Conservation (phyloP, 441 rosid genomes). For the Pelargonium hybrid region DNA sequence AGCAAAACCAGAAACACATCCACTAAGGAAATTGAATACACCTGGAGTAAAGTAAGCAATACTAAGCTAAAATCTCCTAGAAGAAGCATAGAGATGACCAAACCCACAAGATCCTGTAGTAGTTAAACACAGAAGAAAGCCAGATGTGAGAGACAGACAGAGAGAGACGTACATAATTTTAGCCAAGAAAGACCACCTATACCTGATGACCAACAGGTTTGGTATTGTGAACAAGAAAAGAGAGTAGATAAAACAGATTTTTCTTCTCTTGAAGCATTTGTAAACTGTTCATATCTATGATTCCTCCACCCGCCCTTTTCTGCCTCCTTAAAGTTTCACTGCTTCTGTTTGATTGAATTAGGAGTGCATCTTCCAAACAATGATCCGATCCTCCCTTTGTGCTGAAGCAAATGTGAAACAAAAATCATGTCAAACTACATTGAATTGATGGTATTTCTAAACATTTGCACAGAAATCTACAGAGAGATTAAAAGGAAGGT, state of each 20-base stretch:
- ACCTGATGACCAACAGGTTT: conserved; percentile 99
- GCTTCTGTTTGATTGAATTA: conserved; percentile 37
- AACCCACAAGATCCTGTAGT: conserved; percentile 96
- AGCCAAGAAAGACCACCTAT: conserved; percentile 2
- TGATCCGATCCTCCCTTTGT: conserved; percentile 27
- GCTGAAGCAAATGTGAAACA: conserved; percentile 27
- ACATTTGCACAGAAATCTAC: too few species aligned
- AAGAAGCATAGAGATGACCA: conserved; percentile 91
- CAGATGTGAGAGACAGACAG: background rate
- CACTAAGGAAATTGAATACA: conserved; percentile 83
- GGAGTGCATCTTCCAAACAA: conserved; percentile 34
- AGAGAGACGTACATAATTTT: background rate
- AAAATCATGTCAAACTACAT: conserved; percentile 18
- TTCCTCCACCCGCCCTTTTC: conserved; percentile 55
- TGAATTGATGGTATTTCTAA: too few species aligned
- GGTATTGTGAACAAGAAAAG: conserved; percentile 85
- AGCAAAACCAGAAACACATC: conserved; percentile 76
- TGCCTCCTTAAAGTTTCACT: conserved; percentile 38
- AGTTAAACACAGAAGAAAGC: conserved; percentile 19
- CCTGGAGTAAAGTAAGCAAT: conserved; percentile 89
- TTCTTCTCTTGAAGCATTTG: conserved; percentile 82
- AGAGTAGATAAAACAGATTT: conserved; percentile 77
- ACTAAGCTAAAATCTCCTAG: conserved; percentile 99
- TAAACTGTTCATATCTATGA: conserved; percentile 64
- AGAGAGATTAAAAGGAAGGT: too few species aligned